Base-by-base conservation (phyloP, 2,329 filamentous ascomycete species). In the Monosporascus ibericus region DNA sequence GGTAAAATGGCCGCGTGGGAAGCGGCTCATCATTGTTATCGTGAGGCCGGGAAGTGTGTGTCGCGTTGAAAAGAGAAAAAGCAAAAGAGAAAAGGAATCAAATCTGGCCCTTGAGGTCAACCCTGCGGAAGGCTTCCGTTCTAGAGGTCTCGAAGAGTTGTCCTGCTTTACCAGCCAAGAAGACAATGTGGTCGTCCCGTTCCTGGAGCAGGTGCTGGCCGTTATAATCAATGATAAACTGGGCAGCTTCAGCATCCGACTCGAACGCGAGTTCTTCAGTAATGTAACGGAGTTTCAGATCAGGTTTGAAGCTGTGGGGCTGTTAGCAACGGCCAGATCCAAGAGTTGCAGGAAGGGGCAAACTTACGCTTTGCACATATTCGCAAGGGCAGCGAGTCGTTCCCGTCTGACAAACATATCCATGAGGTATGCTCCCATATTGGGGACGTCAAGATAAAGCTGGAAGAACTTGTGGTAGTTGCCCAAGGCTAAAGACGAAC, bases 391-490 rank as follows among this genome's bases (percentile, higher is more conserved):
- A 67, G 87, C 86, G 60, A 99, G 82, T 64, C 94, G 89, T 76
- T 99, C 92, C 67, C 94, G 86, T 65, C 86, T 86, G 69, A 97
- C 88, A 76, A 99, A 97, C 90, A 96, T 96, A 76, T 99, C 94
- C 89, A 99, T 95, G 49, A 99, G 82, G 73, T 97, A 97, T 63
- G 88, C 91, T 56, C 94, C 92, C 92, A 99, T 96, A 66, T 95
- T 95, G 48, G 91, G 92, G 24, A 92, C 92, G 68, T 92, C 87
- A 61, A 95, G 84, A 71, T 96, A 99, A 44, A 99, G 82, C 75
- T 90, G 88, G 81, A 99, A 97, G 73, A 99, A 97, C 70, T 84
- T 92, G 75, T 99, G 92, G 71, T 96, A 96, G 74, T 97, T 97
- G 64, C 92, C 92, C 69, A 95, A 78, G 49, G 94, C 92, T 66